Evolutionary conservation across 2,329 filamentous ascomycete genomes (phyloP).

Genomic region (Apiospora saccharicola): DNA sequence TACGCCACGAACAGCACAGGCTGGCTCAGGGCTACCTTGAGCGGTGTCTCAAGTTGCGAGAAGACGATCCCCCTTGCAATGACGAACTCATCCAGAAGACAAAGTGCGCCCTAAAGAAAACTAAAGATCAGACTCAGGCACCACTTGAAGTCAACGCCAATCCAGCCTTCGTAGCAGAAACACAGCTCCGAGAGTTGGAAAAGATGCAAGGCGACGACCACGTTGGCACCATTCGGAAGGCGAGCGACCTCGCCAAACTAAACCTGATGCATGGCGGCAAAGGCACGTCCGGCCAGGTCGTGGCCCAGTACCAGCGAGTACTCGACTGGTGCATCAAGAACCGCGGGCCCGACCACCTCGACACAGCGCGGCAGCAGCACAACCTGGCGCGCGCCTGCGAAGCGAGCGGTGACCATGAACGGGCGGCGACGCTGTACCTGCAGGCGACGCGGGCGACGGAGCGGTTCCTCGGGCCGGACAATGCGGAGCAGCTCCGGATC

Average conservation of each 20-base stretch:
- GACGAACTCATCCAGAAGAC: background rate
- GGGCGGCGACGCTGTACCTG: background rate
- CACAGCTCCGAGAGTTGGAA: background rate
- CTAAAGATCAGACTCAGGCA: background rate
- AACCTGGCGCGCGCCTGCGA: background rate
- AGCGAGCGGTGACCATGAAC: background rate
- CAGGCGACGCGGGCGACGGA: background rate
- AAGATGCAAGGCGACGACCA: background rate
- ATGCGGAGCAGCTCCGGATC: background rate
- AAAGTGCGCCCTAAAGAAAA: background rate
- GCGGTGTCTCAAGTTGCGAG: background rate
- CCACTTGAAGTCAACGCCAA: background rate
- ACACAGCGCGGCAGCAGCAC: slow-evolving; percentile 2
- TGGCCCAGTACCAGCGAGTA: background rate
- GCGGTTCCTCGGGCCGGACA: background rate
- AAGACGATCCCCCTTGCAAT: background rate
- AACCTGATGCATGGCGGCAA: background rate
- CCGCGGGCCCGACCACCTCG: background rate
- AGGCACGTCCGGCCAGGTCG: background rate
- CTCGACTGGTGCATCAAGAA: background rate
- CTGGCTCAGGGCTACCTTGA: background rate
- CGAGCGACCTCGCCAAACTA: slow-evolving; percentile 7
- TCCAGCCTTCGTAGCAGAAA: background rate
- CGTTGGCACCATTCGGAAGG: background rate
- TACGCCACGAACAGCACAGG: background rate